phyloP scores from a whole-genome alignment of 2,329 filamentous ascomycete genomes.

The Penicillium sclerotigenum region DNA sequence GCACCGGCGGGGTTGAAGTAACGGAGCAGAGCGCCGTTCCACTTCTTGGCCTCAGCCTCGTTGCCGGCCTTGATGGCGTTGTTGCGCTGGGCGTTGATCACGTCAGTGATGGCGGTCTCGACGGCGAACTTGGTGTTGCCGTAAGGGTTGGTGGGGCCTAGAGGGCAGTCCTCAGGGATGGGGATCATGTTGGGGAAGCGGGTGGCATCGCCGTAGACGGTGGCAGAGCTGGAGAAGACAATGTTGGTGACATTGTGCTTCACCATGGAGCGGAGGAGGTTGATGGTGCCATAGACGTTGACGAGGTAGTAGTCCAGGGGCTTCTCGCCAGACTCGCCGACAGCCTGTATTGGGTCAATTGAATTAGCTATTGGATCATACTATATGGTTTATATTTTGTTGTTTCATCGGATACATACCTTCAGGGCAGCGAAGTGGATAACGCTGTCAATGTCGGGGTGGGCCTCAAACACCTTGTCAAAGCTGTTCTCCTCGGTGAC shows the following conservation, averaged over 20 bases:
- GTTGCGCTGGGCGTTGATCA: slow-evolving; percentile 80
- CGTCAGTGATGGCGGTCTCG: slow-evolving; percentile 87
- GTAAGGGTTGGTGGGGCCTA: slow-evolving; percentile 95
- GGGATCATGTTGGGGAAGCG: slow-evolving; percentile 97
- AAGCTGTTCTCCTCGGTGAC: slow-evolving; percentile 80
- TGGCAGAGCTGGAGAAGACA: slow-evolving; percentile 97
- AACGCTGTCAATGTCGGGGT: slow-evolving; percentile 94
- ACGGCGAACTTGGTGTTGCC: slow-evolving; percentile 93
- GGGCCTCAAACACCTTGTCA: slow-evolving; percentile 80
- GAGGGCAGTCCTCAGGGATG: slow-evolving; percentile 94
- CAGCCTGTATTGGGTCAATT: slow-evolving; percentile 59
- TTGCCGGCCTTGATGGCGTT: slow-evolving; percentile 78
- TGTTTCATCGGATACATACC: slow-evolving; percentile 47
- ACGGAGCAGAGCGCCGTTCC: slow-evolving; percentile 88
- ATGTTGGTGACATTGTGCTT: slow-evolving; percentile 92
- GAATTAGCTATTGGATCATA: not conserved
- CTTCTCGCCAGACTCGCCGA: slow-evolving; percentile 90
- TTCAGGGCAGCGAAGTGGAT: slow-evolving; percentile 99
- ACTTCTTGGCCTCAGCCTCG: slow-evolving; percentile 65
- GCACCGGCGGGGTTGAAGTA: slow-evolving; percentile 98
- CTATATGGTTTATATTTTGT: not conserved
- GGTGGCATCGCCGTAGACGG: slow-evolving; percentile 96
- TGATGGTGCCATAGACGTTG: slow-evolving; percentile 90
- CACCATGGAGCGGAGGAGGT: slow-evolving; percentile 81
- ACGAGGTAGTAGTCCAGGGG: slow-evolving; percentile 97